Evolutionary conservation across 1,139 yeast genomes (phyloP).

Genomic region (Hansenula lynferdii): DNA sequence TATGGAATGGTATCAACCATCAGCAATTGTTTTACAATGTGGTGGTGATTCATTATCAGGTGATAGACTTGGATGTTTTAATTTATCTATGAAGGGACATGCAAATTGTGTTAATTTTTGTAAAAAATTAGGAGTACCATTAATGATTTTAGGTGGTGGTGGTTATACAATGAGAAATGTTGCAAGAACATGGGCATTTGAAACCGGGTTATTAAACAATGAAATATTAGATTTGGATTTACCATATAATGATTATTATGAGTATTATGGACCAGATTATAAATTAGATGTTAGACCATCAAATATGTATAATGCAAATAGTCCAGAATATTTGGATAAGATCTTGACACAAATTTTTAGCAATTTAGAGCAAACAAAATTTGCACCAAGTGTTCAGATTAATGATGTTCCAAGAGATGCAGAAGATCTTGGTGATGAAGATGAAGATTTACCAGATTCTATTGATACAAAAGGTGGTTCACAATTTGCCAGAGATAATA

Average conservation of each 20-base stretch:
- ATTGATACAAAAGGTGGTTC: constrained; percentile 92
- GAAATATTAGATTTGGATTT: constrained; percentile 74
- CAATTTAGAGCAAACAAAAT: constrained; percentile 82
- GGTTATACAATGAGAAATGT: constrained; percentile 98
- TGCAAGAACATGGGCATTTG: constrained; percentile 94
- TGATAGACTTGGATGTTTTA: constrained; percentile 89
- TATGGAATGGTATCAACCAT: constrained; percentile 92
- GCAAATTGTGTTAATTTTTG: constrained; percentile 93
- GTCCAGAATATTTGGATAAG: constrained; percentile 88
- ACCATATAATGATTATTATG: constrained; percentile 95
- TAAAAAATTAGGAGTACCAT: constrained; percentile 81
- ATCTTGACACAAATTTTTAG: constrained; percentile 71
- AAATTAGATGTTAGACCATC: constrained; percentile 90
- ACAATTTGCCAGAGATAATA: constrained; percentile 74
- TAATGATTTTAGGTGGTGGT: constrained; percentile 95
- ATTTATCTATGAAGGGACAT: constrained; percentile 87
- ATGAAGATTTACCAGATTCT: constrained; percentile 68
- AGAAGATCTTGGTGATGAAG: constrained; percentile 79
- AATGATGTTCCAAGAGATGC: constrained; percentile 84
- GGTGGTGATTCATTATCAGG: constrained; percentile 95
- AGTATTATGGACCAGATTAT: constrained; percentile 96
- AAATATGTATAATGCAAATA: constrained; percentile 94
- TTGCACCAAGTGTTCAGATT: constrained; percentile 95
- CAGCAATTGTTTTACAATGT: constrained; percentile 86
- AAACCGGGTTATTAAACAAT: constrained; percentile 83